Base-by-base conservation (phyloP, 2,329 filamentous ascomycete species). In the Rasamsonia emersonii region DNA sequence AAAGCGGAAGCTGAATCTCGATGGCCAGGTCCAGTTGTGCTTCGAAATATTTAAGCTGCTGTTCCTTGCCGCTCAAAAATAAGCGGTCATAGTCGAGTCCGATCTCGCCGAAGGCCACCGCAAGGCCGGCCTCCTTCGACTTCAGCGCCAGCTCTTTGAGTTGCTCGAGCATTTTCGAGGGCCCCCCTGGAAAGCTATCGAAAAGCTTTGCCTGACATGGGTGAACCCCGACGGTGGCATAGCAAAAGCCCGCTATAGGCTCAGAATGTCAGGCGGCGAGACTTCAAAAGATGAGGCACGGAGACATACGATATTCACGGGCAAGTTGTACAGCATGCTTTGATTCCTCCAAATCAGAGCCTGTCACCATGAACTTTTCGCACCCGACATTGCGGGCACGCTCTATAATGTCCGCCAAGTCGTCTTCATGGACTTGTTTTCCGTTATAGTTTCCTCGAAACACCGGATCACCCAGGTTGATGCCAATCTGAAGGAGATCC, bases 71-170 rank as follows among this genome's bases (percentile, higher is more conserved):
- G 50, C 83, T 86, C 49, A 88, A 79, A 48, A 85, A 82, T 20
- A 98, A 65, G 2, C 91, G 77, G 62, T 98, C 91, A 54, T 96
- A 98, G 62, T 98, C 91, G 3, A 98, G 79, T 2, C 91, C 91
- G 40, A 98, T 86, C 60, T 98, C 91, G 29, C 91, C 91, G 54
- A 95, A 86, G 5, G 91, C 89, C 5, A 75, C 72, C 1, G 85
- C 79, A 24, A 83, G 70, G 0, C 73, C 71, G 8, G 57, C 54
- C 29, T 59, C 54, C 45, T 75, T 75, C 1, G 76, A 73, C 20
- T 75, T 61, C 2, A 71, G 51, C 3, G 88, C 75, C 2, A 95
- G 65, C 5, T 62, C 51, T 26, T 70, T 69, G n/a, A 96, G 70
- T 18, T 73, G 68, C 37, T 77, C 68, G 5, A 68, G 43, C 46